Percentiles rank a stretch among this genome's conserved stretches.
phyloP scores from a whole-genome alignment of 2,329 filamentous ascomycete species.

The Xylaria sp. region DNA sequence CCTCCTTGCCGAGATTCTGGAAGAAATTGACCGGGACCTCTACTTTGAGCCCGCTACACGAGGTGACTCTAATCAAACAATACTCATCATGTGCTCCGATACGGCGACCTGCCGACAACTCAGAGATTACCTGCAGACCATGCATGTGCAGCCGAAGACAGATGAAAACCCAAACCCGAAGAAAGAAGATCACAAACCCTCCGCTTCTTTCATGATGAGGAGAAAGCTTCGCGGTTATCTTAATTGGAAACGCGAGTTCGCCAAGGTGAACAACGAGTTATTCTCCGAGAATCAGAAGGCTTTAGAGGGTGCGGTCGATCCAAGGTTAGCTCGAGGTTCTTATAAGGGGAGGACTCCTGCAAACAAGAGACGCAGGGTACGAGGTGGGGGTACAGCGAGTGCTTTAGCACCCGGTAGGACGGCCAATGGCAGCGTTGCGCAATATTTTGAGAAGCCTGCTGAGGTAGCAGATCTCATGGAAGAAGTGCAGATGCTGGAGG shows the following conservation, averaged over 20 bases:
- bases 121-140: constrained; percentile 89
- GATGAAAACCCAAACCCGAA: constrained; percentile 54
- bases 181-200: constrained; percentile 68
- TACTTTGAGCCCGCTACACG: constrained; percentile 81
- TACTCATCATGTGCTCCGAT: constrained; percentile 95
- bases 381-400: constrained; percentile 76
- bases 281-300: constrained; percentile 84
- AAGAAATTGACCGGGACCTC: constrained; percentile 91
- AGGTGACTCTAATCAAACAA: constrained; percentile 89
- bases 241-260: constrained; percentile 89
- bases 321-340: constrained; percentile 58
- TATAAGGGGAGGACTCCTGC: constrained; percentile 73
- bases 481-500: constrained; percentile 82
- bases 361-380: constrained; percentile 86
- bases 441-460: constrained; percentile 82
- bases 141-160: constrained; percentile 75
- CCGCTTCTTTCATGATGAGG: constrained; percentile 89
- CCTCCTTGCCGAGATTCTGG: constrained; percentile 85
- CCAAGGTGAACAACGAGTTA: constrained; percentile 80
- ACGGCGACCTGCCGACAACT: constrained; percentile 87
- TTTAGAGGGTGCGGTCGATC: constrained; percentile 72
- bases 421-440: constrained; percentile 77
- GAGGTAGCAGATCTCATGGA: constrained; percentile 86
- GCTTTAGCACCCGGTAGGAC: constrained; percentile 68
- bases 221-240: constrained; percentile 87